Conservation (phyloP, 495 filamentous ascomycete genomes). For the Lasiosphaeriaceae sp. region DNA sequence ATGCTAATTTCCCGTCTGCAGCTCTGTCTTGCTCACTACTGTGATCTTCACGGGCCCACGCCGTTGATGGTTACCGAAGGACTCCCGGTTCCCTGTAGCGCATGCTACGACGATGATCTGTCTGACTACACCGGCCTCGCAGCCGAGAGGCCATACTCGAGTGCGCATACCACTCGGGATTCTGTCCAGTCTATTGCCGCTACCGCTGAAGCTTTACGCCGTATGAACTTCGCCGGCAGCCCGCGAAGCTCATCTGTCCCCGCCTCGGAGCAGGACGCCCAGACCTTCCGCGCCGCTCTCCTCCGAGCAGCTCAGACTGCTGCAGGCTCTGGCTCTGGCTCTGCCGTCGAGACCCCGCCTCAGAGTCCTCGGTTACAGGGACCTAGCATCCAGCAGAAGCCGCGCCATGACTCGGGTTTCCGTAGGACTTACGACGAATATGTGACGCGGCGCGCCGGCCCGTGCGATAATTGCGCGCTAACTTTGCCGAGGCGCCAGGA, state of each 20-base stretch:
- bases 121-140: slow-evolving; percentile 3
- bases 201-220: slow-evolving; percentile 38
- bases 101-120: slow-evolving; percentile 58
- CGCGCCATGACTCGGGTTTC: slow-evolving; percentile 48
- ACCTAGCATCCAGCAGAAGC: slow-evolving; percentile 14
- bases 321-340: slow-evolving; percentile 13
- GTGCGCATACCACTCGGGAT: slow-evolving; percentile 21
- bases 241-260: slow-evolving; percentile 38
- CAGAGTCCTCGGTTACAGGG: slow-evolving; percentile 52
- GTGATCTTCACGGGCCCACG: slow-evolving; percentile 91
- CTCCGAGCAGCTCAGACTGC: slow-evolving; percentile 24
- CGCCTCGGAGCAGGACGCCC: slow-evolving; percentile 37
- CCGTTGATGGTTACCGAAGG: slow-evolving; percentile 94
- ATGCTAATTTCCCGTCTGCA: slow-evolving; percentile 47
- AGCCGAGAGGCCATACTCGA: slow-evolving; percentile 32
- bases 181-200: slow-evolving; percentile 28
- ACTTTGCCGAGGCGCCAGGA: slow-evolving; percentile 54
- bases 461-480: slow-evolving; percentile 60
- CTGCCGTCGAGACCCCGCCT: slow-evolving; percentile 57
- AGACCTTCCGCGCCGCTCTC: slow-evolving; percentile 36
- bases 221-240: slow-evolving; percentile 32
- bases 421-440: slow-evolving; percentile 54
- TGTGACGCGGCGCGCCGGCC: slow-evolving; percentile 47
- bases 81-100: slow-evolving; percentile 68
- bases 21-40: slow-evolving; percentile 95